These are phyloP conservation scores for Friedmanniomyces simplex DNA, from an alignment of 495 filamentous ascomycete species.

Conservation along the genomic window DNA sequence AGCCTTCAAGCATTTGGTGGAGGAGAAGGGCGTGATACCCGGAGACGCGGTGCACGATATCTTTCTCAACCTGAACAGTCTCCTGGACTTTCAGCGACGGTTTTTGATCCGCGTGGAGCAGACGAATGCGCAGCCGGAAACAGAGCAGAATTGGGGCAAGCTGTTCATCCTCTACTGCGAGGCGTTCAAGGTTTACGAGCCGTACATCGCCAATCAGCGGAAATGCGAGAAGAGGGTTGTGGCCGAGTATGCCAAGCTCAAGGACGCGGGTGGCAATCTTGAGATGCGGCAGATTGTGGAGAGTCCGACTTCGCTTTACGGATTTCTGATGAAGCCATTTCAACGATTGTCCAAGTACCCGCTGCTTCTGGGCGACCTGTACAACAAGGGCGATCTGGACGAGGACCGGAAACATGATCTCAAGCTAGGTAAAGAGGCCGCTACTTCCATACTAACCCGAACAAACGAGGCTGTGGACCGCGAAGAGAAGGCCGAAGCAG, in stretches of 20 bases:
- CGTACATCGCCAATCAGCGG: slow-evolving; percentile 89
- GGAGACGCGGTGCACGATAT: slow-evolving; percentile 90
- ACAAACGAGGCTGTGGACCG: slow-evolving; percentile 86
- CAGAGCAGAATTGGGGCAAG: slow-evolving; percentile 80
- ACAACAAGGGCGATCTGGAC: slow-evolving; percentile 66
- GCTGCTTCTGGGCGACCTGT: slow-evolving; percentile 75
- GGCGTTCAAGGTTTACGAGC: slow-evolving; percentile 79
- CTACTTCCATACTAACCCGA: slow-evolving; percentile 63
- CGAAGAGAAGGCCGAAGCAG: slow-evolving; percentile 66
- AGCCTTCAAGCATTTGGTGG: slow-evolving; percentile 79
- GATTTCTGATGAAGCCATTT: slow-evolving; percentile 92
- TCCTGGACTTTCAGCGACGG: slow-evolving; percentile 87
- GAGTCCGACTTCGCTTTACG: slow-evolving; percentile 53
- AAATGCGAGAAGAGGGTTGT: slow-evolving; percentile 53
- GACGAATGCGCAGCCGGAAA: slow-evolving; percentile 69
- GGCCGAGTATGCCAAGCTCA: slow-evolving; percentile 53
- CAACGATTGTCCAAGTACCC: slow-evolving; percentile 93
- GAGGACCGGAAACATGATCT: slow-evolving; percentile 59
- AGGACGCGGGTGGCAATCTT: slow-evolving; percentile 37
- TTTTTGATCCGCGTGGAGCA: slow-evolving; percentile 95
- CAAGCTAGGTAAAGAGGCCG: slow-evolving; percentile 58
- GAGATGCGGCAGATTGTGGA: slow-evolving; percentile 56
- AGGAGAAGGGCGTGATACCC: slow-evolving; percentile 75
- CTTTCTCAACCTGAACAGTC: slow-evolving; percentile 87
- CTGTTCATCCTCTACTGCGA: slow-evolving; percentile 73